Percentiles rank a stretch among this genome's conserved stretches.
Evolutionary conservation across 306 rosid species (phyloP).

Genomic region (Cucurbita pepo): DNA sequence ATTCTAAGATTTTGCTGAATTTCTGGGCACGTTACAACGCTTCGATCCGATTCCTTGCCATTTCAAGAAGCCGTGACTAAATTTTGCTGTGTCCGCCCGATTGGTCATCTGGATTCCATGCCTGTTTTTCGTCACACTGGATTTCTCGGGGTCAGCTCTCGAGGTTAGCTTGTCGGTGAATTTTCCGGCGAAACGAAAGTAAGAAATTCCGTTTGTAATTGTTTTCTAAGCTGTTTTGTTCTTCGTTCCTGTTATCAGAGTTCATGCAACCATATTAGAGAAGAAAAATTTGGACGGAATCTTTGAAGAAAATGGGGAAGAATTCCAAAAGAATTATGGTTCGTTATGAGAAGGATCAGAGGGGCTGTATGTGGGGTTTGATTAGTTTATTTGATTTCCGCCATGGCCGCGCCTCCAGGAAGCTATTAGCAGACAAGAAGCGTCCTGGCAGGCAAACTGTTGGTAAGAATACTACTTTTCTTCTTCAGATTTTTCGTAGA

Average conservation of each 20-base stretch:
- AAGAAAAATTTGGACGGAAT: constrained; percentile 8
- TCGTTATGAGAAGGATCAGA: constrained; percentile 71
- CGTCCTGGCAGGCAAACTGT: constrained; percentile 36
- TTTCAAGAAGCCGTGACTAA: constrained; percentile 26
- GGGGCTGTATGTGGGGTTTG: constrained; percentile 98
- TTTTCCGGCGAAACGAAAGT: background rate
- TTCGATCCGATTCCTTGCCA: constrained; percentile 54
- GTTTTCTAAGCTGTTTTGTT: constrained; percentile 7
- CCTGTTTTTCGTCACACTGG: constrained; percentile 10
- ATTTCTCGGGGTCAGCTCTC: background rate
- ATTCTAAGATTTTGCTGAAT: constrained; percentile 24
- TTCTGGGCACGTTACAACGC: constrained; percentile 23
- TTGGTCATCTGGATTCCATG: constrained; percentile 22
- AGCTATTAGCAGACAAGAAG: constrained; percentile 65
- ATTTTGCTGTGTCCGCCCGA: background rate
- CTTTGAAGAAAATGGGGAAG: constrained; percentile 38
- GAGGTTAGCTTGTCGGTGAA: constrained; percentile 2
- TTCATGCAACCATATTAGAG: constrained; percentile 13
- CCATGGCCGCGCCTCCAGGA: constrained; percentile 54
- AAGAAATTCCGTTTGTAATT: constrained; percentile 1
- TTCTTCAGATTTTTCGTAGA: background rate
- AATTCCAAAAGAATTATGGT: constrained; percentile 54
- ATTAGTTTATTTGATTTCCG: constrained; percentile 89
- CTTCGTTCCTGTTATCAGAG: constrained; percentile 16
- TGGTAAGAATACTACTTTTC: constrained; percentile 37